Base-by-base conservation (phyloP, 345 rosid genomes). In the Durio zibethinus region DNA sequence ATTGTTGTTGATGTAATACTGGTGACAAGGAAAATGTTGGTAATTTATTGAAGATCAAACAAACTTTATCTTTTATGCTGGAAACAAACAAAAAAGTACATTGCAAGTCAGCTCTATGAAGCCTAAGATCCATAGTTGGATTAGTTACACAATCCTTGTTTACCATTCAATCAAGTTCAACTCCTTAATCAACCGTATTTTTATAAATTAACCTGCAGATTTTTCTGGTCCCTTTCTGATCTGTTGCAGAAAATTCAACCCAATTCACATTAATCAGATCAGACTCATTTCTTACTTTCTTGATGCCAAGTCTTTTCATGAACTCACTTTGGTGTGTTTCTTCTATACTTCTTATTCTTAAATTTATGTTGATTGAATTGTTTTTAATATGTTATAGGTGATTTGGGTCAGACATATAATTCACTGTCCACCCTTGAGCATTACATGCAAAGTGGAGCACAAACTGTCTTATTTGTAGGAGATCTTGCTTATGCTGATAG, bases 401-500 rank as follows among this genome's bases (percentile, higher is more conserved):
- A 96, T 83, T 75, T 96, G 85, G 99, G 99, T 27, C 99, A 96
- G 82, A 96, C 99, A 43, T 91, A 83, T 84, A 96, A 96, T 85
- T 96, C 99, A 67, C 84, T 92, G 35, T 92, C 99, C 62, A 93
- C 99, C 31, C 85, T 93, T 71, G 88, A 96, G 80, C 97, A 93
- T 78, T 93, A 88, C 82, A 85, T 93, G 94, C 82, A 89, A 76
- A 92, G 94, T 84, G 94, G 89, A 83, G 97, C 94, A 61, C 87
- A 91, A 65, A 80, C 97, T 71, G 95, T 93, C 47, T 86, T 96
- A 64, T 96, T 93, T 82, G 87, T 91, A 23, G 99, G 98, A 50
- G 99, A 96, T 83, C 98, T 96, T 80, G 86, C 97, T 76, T 96
- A 96, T 82, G 97, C 99, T 78, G 98, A 96, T 80, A 86, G 98